Evolutionary conservation across 768 basidiomycete species (phyloP).

Genomic region (Tricholoma terreum): DNA sequence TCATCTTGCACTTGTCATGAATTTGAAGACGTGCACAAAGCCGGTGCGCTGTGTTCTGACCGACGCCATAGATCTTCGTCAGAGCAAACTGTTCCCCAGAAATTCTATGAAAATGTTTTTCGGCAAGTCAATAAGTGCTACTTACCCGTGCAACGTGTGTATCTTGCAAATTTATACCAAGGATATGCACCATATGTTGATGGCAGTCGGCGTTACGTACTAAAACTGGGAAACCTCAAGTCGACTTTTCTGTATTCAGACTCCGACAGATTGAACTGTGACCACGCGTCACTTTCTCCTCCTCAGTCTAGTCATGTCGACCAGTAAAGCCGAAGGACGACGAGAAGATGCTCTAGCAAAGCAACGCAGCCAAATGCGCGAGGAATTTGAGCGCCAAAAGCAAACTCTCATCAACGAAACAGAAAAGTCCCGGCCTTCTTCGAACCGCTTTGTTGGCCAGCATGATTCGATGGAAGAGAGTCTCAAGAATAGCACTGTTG

Average conservation of each 20-base stretch:
- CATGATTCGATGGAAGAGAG: constrained; percentile 93
- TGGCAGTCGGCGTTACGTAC: too few species aligned
- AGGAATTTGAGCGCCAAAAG: constrained; percentile 81
- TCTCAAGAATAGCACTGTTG: constrained; percentile 87
- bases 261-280: constrained; percentile 19
- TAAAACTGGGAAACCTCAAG: too few species aligned
- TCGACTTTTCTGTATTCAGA: constrained; percentile 20
- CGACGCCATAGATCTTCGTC: constrained; percentile 87
- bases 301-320: constrained; percentile 50
- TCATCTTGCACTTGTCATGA: constrained; percentile 80
- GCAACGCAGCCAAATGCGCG: constrained; percentile 74
- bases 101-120: constrained; percentile 20
- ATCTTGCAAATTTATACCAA: constrained; percentile 82
- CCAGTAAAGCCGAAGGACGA: constrained; percentile 77
- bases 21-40: constrained; percentile 92
- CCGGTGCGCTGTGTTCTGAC: constrained; percentile 66
- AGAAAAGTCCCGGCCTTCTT: constrained; percentile 85
- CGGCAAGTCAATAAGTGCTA: constrained; percentile 26
- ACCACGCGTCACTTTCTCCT: too few species aligned
- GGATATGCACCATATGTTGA: constrained; percentile 71
- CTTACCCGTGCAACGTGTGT: constrained; percentile 72
- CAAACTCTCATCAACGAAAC: constrained; percentile 83
- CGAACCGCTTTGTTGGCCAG: constrained; percentile 89
- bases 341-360: constrained; percentile 84
- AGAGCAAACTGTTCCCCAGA: constrained; percentile 74